Evolutionary conservation across 179 eudicot genomes (phyloP).

Genomic region (Heliamphora pulchella): DNA sequence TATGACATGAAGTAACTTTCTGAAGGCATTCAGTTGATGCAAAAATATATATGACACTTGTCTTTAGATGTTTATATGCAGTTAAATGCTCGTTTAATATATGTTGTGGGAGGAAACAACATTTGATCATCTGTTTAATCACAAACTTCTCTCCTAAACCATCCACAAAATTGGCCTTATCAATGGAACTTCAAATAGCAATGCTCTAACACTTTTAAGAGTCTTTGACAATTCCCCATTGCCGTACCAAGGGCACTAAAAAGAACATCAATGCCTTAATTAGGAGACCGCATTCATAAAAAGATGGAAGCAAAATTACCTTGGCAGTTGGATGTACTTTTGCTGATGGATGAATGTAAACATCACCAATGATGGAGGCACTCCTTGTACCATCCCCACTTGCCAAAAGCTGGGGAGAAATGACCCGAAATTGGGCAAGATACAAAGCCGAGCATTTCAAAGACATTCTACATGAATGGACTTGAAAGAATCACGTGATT

Average conservation of each 20-base stretch:
- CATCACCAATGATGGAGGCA: slow-evolving; percentile 74
- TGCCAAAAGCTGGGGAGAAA: slow-evolving; percentile 69
- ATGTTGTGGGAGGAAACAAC: background rate
- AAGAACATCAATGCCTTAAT: background rate
- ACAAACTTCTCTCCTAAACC: background rate
- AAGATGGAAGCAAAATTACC: slow-evolving; percentile 31
- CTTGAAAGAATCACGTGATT: background rate
- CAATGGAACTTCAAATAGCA: background rate
- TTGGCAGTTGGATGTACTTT: slow-evolving; percentile 82
- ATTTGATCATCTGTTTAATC: background rate
- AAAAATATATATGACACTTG: background rate
- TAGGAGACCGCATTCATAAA: background rate
- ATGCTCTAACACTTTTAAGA: slow-evolving; percentile 5
- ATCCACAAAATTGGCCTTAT: background rate
- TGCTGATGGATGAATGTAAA: slow-evolving; percentile 87
- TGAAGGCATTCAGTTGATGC: slow-evolving; percentile 2
- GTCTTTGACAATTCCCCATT: background rate
- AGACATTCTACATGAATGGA: slow-evolving; percentile 55
- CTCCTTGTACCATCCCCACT: slow-evolving; percentile 76
- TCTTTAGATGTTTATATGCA: background rate
- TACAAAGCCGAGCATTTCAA: slow-evolving; percentile 77
- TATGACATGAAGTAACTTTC: background rate
- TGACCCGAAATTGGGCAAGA: slow-evolving; percentile 60
- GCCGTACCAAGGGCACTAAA: background rate
- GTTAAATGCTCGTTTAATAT: background rate